These are phyloP conservation scores for Fusarium sublunatum DNA, from an alignment of 2,329 filamentous ascomycete genomes.

Conservation along the genomic window DNA sequence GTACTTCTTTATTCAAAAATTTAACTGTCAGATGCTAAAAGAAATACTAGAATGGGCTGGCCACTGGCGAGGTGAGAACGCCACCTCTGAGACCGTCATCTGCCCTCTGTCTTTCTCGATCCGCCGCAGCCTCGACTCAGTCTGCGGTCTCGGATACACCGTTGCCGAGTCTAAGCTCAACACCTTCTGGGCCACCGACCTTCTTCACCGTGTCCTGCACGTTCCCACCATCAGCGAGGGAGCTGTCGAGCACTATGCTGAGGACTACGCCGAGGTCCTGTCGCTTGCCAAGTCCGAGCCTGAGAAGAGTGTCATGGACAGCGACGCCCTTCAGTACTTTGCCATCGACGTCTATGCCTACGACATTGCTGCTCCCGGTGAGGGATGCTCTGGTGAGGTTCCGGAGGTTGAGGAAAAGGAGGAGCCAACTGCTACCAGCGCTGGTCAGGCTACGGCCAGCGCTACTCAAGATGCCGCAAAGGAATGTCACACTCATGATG, in stretches of 20 bases:
- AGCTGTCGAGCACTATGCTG: conserved; percentile 71
- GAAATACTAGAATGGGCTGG: conserved; percentile 67
- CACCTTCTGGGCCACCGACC: conserved; percentile 73
- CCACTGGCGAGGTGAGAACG: conserved; percentile 75
- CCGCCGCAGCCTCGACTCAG: conserved; percentile 66
- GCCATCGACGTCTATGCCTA: conserved; percentile 75
- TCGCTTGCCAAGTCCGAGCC: conserved; percentile 62
- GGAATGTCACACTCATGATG: conserved; percentile 59
- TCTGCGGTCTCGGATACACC: conserved; percentile 73
- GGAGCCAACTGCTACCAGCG: conserved; percentile 20
- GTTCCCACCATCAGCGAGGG: conserved; percentile 69
- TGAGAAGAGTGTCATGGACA: conserved; percentile 65
- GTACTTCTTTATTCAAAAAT: not conserved
- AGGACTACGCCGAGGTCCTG: conserved; percentile 66
- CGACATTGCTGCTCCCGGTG: conserved; percentile 71
- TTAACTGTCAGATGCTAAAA: not conserved
- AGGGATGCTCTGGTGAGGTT: conserved; percentile 66
- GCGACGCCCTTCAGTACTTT: conserved; percentile 74
- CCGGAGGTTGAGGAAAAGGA: conserved; percentile 26
- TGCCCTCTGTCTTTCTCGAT: conserved; percentile 70
- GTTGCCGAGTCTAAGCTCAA: conserved; percentile 67
- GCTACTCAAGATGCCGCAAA: conserved; percentile 17
- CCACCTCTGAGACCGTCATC: conserved; percentile 75
- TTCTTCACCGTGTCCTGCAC: conserved; percentile 75
- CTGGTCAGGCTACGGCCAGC: conserved; percentile 49